Percentiles rank a stretch among this genome's conserved stretches.
Evolutionary conservation across 768 basidiomycete genomes (phyloP).

Genomic region (Favolaschia claudopus): DNA sequence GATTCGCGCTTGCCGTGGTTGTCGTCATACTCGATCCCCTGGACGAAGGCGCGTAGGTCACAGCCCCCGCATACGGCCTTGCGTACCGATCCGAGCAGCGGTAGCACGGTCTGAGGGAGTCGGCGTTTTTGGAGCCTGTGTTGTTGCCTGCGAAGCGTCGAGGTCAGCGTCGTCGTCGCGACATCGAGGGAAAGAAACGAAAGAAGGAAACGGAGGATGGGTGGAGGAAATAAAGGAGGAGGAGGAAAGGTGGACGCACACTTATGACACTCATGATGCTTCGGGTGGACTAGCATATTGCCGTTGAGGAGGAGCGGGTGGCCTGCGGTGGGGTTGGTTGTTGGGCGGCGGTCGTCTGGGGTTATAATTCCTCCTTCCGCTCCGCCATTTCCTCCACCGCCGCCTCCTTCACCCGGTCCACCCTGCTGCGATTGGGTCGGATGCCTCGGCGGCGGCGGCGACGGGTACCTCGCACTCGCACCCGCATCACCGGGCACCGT

Average conservation of each 20-base stretch:
- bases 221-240: too few species aligned
- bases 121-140: conserved; percentile 10
- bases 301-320: conserved; percentile 71
- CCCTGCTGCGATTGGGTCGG: not conserved
- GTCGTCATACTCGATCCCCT: not conserved
- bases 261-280: conserved; percentile 67
- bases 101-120: not conserved
- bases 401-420: too few species aligned
- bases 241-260: conserved; percentile 50
- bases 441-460: conserved; percentile 38
- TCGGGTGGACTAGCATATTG: conserved; percentile 73
- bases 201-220: too few species aligned
- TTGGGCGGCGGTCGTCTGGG: conserved; percentile 68
- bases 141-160: conserved; percentile 4
- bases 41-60: conserved; percentile 58
- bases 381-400: too few species aligned
- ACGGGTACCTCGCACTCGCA: conserved; percentile 32
- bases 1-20: not conserved
- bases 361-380: too few species aligned
- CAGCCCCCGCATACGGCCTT: conserved; percentile 65
- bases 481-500: too few species aligned
- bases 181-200: not conserved
- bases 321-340: conserved; percentile 66
- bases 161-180: not conserved
- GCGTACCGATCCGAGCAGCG: conserved; percentile 78